These are phyloP conservation scores for Solanum peruvianum DNA, from an alignment of 257 asterid genomes.

Conservation along the genomic window DNA sequence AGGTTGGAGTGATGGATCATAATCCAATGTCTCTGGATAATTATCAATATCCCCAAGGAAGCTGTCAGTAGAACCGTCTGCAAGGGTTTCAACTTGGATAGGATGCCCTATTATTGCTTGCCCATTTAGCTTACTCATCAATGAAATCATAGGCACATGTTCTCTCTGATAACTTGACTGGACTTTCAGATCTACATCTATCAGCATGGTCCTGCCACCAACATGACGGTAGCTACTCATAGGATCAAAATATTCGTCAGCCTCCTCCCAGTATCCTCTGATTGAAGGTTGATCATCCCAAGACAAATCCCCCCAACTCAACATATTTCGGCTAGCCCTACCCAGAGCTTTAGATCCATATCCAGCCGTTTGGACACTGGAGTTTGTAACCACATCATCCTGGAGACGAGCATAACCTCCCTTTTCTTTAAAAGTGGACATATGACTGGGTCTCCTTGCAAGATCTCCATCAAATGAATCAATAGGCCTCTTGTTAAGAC, in stretches of 20 bases:
- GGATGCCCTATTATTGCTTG: slow-evolving; percentile 92
- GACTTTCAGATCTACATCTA: slow-evolving; percentile 78
- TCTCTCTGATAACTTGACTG: slow-evolving; percentile 62
- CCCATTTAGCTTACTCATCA: slow-evolving; percentile 77
- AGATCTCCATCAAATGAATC: slow-evolving; percentile 39
- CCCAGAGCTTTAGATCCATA: slow-evolving; percentile 32
- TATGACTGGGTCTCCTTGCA: slow-evolving; percentile 28
- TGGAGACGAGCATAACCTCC: slow-evolving; percentile 27
- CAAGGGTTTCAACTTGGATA: slow-evolving; percentile 68
- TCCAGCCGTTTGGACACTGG: slow-evolving; percentile 24
- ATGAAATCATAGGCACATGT: slow-evolving; percentile 74
- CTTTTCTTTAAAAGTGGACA: slow-evolving; percentile 18
- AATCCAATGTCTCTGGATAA: slow-evolving; percentile 32
- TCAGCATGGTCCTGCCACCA: slow-evolving; percentile 41
- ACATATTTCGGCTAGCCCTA: slow-evolving; percentile 12
- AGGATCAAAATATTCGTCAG: slow-evolving; percentile 33
- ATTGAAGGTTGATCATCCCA: slow-evolving; percentile 32
- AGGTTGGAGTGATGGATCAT: slow-evolving; percentile 47
- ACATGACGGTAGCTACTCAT: slow-evolving; percentile 22
- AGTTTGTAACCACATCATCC: slow-evolving; percentile 19
- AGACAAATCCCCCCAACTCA: slow-evolving; percentile 32
- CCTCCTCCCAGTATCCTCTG: slow-evolving; percentile 56
- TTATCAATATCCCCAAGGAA: slow-evolving; percentile 26
- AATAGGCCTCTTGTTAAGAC: slow-evolving; percentile 35
- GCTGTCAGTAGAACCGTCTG: slow-evolving; percentile 41